Conservation (phyloP, 176 grass and related monocot genomes). For the Cenchrus americanus region DNA sequence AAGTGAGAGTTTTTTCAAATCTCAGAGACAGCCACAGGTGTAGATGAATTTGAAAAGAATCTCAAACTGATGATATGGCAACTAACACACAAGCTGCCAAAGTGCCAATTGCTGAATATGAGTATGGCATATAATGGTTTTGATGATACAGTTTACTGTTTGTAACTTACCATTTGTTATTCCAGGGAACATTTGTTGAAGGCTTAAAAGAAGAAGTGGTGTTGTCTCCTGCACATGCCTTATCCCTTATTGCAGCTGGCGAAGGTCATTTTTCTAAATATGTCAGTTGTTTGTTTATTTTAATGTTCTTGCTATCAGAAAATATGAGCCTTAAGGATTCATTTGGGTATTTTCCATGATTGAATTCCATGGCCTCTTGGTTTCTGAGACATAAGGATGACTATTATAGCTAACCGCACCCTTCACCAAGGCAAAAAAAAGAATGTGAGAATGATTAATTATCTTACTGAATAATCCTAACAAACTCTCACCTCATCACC, state of each 20-base stretch:
- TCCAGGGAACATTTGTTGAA: slow-evolving; percentile 67
- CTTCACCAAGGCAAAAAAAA: neutral
- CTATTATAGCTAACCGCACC: neutral
- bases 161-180: neutral
- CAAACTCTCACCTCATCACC: neutral
- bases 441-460: slow-evolving; percentile 25
- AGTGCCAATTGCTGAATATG: neutral
- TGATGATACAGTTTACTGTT: neutral
- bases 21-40: slow-evolving; percentile 14
- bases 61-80: neutral
- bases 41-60: slow-evolving; percentile 10
- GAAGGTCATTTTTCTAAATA: slow-evolving; percentile 61
- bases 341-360: neutral
- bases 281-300: slow-evolving; percentile 16
- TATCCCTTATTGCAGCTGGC: slow-evolving; percentile 85
- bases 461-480: slow-evolving; percentile 10
- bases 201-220: slow-evolving; percentile 92
- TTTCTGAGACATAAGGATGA: slow-evolving; percentile 4
- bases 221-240: slow-evolving; percentile 78
- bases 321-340: slow-evolving; percentile 4
- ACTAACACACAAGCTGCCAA: slow-evolving; percentile 10
- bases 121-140: slow-evolving; percentile 11
- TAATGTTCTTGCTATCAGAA: slow-evolving; percentile 1
- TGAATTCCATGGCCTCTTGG: neutral
- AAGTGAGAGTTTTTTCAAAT: slow-evolving; percentile 9